Conservation (phyloP, 257 asterid species). For the Phtheirospermum japonicum region DNA sequence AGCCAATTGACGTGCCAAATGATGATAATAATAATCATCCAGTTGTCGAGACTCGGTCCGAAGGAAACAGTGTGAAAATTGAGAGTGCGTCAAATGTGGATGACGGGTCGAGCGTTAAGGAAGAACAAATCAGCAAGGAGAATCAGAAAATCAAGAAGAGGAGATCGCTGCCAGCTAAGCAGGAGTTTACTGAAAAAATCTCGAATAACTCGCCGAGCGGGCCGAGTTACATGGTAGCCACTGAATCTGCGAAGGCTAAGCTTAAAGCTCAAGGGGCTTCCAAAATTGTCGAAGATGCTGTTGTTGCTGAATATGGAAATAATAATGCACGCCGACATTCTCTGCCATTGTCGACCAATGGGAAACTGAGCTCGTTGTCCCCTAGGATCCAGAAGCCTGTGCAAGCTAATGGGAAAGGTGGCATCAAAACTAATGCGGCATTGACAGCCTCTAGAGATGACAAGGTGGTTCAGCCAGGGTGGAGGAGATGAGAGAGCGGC, state of each 20-base stretch:
- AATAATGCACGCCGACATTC: slow-evolving; percentile 63
- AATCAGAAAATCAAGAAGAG: slow-evolving; percentile 60
- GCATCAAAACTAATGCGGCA: slow-evolving; percentile 49
- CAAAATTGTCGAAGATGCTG: slow-evolving; percentile 56
- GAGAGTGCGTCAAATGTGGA: slow-evolving; percentile 34
- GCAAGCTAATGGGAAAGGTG: slow-evolving; percentile 69
- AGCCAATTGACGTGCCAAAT: slow-evolving; percentile 34
- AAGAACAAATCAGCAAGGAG: slow-evolving; percentile 56
- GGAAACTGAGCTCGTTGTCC: slow-evolving; percentile 58
- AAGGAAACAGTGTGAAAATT: slow-evolving; percentile 41
- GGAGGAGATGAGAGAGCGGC: slow-evolving; percentile 64
- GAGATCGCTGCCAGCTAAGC: slow-evolving; percentile 74
- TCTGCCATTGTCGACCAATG: slow-evolving; percentile 59
- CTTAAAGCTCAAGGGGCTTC: slow-evolving; percentile 74
- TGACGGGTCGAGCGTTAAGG: slow-evolving; percentile 50
- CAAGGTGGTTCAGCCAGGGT: slow-evolving; percentile 75
- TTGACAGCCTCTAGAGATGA: slow-evolving; percentile 61
- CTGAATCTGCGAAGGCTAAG: slow-evolving; percentile 92
- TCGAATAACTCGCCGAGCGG: slow-evolving; percentile 62
- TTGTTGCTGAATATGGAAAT: slow-evolving; percentile 40
- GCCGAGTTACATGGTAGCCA: slow-evolving; percentile 95
- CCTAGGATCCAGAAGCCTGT: slow-evolving; percentile 73
- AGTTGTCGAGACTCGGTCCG: slow-evolving; percentile 37
- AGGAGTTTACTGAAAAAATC: slow-evolving; percentile 62
- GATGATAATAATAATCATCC: slow-evolving; percentile 30